These are phyloP conservation scores for Chalciporus chontae DNA, from an alignment of 768 basidiomycete species.

Conservation along the genomic window DNA sequence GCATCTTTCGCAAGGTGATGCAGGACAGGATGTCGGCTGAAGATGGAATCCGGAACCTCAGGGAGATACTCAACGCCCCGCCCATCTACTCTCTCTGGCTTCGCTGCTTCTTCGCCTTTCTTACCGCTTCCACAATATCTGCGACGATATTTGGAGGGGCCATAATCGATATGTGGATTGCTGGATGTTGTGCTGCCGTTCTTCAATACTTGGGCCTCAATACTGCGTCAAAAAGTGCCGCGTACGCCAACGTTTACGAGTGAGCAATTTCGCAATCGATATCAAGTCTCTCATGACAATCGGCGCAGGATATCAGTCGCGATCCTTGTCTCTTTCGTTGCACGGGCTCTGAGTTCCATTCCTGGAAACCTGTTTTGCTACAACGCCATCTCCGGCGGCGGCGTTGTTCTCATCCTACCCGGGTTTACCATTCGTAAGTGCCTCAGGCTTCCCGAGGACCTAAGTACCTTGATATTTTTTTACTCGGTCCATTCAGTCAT, in stretches of 20 bases:
- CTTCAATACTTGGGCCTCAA: slow-evolving; percentile 80
- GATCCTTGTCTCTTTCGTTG: slow-evolving; percentile 80
- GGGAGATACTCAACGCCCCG: slow-evolving; percentile 55
- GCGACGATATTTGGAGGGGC: slow-evolving; percentile 80
- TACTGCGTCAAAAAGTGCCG: slow-evolving; percentile 79
- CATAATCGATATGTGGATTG: slow-evolving; percentile 79
- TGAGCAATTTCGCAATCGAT: slow-evolving; percentile 38
- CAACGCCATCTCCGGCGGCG: slow-evolving; percentile 84
- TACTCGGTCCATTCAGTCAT: slow-evolving; percentile 45
- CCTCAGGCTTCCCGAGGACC: slow-evolving; percentile 1
- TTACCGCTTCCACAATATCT: slow-evolving; percentile 78
- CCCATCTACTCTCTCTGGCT: slow-evolving; percentile 65
- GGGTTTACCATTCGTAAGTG: slow-evolving; percentile 77
- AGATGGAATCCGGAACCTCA: slow-evolving; percentile 68
- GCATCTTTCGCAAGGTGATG: slow-evolving; percentile 80
- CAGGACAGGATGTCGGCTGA: slow-evolving; percentile 77
- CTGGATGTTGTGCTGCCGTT: slow-evolving; percentile 62
- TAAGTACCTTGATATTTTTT: not conserved
- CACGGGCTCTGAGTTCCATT: slow-evolving; percentile 74
- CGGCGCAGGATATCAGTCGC: slow-evolving; percentile 70
- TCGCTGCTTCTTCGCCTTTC: slow-evolving; percentile 73
- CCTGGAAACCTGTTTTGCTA: slow-evolving; percentile 80
- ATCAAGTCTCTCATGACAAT: not conserved
- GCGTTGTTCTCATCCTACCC: slow-evolving; percentile 87
- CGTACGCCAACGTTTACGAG: slow-evolving; percentile 97